Percentiles rank a stretch among this genome's conserved stretches.
Evolutionary conservation across 2,329 filamentous ascomycete species (phyloP).

Genomic region (Pyricularia pennisetigena): DNA sequence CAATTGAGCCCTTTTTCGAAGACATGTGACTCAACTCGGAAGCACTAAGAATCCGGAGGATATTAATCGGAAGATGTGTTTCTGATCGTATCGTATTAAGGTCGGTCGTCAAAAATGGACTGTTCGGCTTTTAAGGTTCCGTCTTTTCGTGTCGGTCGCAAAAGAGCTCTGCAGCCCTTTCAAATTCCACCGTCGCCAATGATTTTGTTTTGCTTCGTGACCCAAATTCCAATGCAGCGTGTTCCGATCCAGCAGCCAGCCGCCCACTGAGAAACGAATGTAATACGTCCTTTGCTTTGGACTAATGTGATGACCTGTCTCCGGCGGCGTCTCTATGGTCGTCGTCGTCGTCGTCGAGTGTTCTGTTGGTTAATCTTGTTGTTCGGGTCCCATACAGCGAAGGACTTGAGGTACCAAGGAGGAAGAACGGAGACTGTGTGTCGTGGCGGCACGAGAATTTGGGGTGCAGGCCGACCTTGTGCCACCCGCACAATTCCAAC

Average conservation of each 20-base stretch:
- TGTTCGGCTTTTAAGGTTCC: neutral
- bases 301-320: neutral
- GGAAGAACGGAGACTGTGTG: neutral
- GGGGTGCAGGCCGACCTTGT: neutral
- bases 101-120: neutral
- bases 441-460: neutral
- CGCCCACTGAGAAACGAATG: neutral
- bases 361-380: neutral
- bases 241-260: conserved; percentile 4
- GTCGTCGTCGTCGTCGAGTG: neutral
- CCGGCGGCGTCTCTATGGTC: neutral
- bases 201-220: neutral
- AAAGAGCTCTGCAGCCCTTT: neutral
- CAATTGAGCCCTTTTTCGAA: neutral
- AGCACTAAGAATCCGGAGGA: neutral
- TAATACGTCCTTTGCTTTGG: neutral
- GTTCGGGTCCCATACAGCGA: neutral
- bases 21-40: neutral
- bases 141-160: neutral
- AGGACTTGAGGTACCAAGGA: neutral
- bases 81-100: neutral
- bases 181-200: neutral
- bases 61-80: neutral
- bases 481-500: neutral
- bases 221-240: neutral